A percentile compares a stretch with the other conserved stretches of the same genome.
phyloP scores from a whole-genome alignment of 805 yeast genomes.

The Pichia ethanolica region DNA sequence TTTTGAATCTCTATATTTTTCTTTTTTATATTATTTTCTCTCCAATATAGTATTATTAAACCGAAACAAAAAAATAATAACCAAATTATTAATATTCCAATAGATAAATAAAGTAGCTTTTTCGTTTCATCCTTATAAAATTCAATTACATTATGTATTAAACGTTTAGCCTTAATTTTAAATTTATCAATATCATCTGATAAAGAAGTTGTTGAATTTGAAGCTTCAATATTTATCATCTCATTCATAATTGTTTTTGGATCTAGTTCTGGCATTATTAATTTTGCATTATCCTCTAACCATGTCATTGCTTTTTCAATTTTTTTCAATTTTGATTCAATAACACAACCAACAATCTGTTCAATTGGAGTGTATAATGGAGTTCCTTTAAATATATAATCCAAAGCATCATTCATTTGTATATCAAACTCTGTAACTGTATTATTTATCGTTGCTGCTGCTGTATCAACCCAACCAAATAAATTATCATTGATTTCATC shows the following conservation, averaged over 20 bases:
- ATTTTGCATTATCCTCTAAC: constrained; percentile 57
- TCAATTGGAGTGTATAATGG: constrained; percentile 55
- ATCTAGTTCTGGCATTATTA: constrained; percentile 47
- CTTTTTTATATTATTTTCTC: constrained; percentile 2
- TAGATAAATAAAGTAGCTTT: constrained; percentile 41
- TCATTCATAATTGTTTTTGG: constrained; percentile 8
- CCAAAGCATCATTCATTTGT: constrained; percentile 52
- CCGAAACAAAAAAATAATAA: constrained; percentile 30
- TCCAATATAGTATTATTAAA: constrained; percentile 9
- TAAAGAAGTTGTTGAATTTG: constrained; percentile 4
- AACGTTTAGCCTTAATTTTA: constrained; percentile 18
- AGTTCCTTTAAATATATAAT: constrained; percentile 58
- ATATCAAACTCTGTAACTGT: constrained; percentile 53
- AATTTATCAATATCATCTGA: constrained; percentile 13
- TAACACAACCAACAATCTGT: constrained; percentile 68
- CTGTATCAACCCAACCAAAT: constrained; percentile 56
- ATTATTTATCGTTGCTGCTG: constrained; percentile 50
- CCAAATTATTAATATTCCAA: constrained; percentile 43
- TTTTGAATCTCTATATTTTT: neutral
- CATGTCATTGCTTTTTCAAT: constrained; percentile 72
- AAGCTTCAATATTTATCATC: constrained; percentile 6
- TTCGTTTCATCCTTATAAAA: constrained; percentile 31
- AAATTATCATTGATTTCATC: constrained; percentile 50
- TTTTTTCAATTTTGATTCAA: constrained; percentile 62
- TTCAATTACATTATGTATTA: constrained; percentile 24